Evolutionary conservation across 495 filamentous ascomycete genomes (phyloP).

Genomic region (Tetracladium setigerum): DNA sequence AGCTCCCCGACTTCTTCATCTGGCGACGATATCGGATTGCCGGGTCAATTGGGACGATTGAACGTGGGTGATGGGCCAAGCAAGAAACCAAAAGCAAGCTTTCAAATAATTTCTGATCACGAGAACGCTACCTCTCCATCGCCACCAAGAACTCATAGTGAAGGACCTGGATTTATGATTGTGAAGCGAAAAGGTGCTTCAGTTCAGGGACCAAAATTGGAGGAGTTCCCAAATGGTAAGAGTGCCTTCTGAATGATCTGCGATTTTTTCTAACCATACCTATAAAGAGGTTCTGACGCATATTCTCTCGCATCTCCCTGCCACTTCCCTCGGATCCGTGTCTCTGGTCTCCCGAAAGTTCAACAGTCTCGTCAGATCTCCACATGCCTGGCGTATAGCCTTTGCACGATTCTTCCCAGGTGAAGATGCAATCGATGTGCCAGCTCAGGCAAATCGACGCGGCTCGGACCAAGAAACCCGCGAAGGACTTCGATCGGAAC

Average conservation of each 20-base stretch:
- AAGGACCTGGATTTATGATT: conserved; percentile 53
- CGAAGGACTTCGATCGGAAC: conserved; percentile 53
- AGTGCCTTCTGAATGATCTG: conserved; percentile 4
- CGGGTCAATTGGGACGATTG: conserved; percentile 29
- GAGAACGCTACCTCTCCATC: conserved; percentile 50
- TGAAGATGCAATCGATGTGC: conserved; percentile 36
- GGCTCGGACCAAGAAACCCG: conserved; percentile 27
- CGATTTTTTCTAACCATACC: conserved; percentile 3
- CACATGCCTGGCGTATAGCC: conserved; percentile 84
- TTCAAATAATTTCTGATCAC: conserved; percentile 64
- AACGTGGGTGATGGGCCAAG: conserved; percentile 18
- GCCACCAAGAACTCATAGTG: conserved; percentile 34
- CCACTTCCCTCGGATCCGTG: conserved; percentile 66
- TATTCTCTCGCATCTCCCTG: conserved; percentile 80
- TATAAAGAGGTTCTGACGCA: conserved; percentile 84
- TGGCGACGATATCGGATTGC: conserved; percentile 11
- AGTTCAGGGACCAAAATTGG: conserved; percentile 41
- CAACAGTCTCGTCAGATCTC: conserved; percentile 73
- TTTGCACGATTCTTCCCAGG: conserved; percentile 86
- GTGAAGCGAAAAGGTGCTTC: conserved; percentile 38
- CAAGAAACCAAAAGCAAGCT: conserved; percentile 29
- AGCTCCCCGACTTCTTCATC: conserved; percentile 10
- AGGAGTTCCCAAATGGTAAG: conserved; percentile 76
- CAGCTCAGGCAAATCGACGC: conserved; percentile 19
- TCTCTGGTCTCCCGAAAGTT: conserved; percentile 80